A percentile compares a stretch with the other conserved stretches of the same genome.
Evolutionary conservation across 805 yeast genomes (phyloP).

Genomic region (Isabelozyma rhagii): DNA sequence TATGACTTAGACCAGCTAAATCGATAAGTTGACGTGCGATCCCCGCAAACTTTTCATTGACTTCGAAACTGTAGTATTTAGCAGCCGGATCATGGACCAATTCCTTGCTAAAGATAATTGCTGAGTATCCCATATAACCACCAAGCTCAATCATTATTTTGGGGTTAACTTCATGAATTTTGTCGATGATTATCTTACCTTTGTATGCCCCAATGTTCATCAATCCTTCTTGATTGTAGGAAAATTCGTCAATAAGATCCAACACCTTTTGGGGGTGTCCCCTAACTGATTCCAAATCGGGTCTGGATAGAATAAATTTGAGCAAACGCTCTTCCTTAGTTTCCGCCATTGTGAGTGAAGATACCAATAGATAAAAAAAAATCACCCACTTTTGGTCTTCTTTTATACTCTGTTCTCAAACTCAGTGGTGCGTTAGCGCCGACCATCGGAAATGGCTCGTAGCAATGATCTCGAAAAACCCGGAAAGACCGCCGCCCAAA

Average conservation of each 20-base stretch:
- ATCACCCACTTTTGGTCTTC: too few species aligned
- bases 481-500: too few species aligned
- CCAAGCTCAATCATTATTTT: slow-evolving; percentile 30
- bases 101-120: slow-evolving; percentile 25
- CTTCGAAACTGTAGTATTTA: slow-evolving; percentile 33
- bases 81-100: slow-evolving; percentile 18
- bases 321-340: neutral
- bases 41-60: slow-evolving; percentile 25
- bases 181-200: slow-evolving; percentile 22
- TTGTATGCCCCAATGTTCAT: slow-evolving; percentile 33
- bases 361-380: too few species aligned
- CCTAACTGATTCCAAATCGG: slow-evolving; percentile 18
- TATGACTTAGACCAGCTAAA: slow-evolving; percentile 29
- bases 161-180: slow-evolving; percentile 19
- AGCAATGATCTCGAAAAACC: too few species aligned
- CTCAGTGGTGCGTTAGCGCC: too few species aligned
- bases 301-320: slow-evolving; percentile 2
- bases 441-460: too few species aligned
- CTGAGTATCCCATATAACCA: slow-evolving; percentile 34
- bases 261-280: slow-evolving; percentile 32
- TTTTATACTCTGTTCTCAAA: too few species aligned
- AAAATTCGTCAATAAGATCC: slow-evolving; percentile 25
- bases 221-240: slow-evolving; percentile 10
- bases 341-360: neutral
- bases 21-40: slow-evolving; percentile 26